Percentiles rank a stretch among this genome's conserved stretches.
Evolutionary conservation across 116 monocot species (phyloP).

Genomic region (Papilionanthe hybrid): DNA sequence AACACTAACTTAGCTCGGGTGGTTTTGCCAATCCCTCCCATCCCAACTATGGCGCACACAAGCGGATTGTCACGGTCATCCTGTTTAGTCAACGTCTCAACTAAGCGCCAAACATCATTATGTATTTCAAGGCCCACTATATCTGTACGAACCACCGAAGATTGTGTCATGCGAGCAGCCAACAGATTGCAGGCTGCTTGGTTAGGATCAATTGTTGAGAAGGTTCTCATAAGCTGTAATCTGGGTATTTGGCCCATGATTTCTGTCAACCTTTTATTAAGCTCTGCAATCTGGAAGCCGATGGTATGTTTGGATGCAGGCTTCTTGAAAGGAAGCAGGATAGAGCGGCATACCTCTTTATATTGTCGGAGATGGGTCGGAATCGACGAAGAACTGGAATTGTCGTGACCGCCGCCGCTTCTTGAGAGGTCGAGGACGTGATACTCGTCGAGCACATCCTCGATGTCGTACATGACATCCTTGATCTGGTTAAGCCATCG

Average conservation of each 20-base stretch:
- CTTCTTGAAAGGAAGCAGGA: too few species aligned
- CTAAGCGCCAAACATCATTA: background rate
- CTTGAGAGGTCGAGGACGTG: too few species aligned
- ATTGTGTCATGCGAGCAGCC: background rate
- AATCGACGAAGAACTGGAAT: too few species aligned
- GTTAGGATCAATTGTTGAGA: background rate
- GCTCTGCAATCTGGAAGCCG: too few species aligned
- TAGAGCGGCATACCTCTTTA: too few species aligned
- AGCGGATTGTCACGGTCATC: background rate
- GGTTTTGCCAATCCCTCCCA: slow-evolving; percentile 5
- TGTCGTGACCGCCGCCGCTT: too few species aligned
- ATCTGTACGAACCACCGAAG: background rate
- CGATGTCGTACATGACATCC: too few species aligned
- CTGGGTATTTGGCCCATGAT: background rate
- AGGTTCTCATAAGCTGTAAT: background rate
- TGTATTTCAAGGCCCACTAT: background rate
- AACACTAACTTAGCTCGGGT: background rate
- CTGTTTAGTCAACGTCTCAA: background rate
- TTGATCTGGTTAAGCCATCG: too few species aligned
- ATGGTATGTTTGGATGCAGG: too few species aligned
- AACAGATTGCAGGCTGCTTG: background rate
- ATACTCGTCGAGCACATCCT: too few species aligned
- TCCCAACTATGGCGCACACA: background rate
- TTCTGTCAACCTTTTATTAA: too few species aligned
- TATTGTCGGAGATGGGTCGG: too few species aligned